These are phyloP conservation scores for Curvularia lunata DNA, from an alignment of 2,329 filamentous ascomycete species.

Conservation along the genomic window DNA sequence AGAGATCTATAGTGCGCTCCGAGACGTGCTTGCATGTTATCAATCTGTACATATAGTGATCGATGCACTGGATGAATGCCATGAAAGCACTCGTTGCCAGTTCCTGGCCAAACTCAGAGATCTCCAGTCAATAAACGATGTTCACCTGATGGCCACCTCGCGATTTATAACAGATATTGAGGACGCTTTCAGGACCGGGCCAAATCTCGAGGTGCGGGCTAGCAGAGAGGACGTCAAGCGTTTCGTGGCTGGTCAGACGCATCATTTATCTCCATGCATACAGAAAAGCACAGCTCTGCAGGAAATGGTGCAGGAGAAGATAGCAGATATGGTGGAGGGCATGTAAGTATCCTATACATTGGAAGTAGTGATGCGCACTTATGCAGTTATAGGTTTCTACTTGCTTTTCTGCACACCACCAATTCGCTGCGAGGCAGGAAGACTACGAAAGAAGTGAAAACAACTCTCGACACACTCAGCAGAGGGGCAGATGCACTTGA, in stretches of 20 bases:
- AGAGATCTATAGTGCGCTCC: no score
- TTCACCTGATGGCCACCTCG: slow-evolving; percentile 21
- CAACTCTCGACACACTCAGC: background rate
- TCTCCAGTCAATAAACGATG: slow-evolving; percentile 6
- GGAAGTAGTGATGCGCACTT: no score
- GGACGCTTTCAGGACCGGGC: slow-evolving; percentile 3
- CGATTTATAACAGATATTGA: slow-evolving; percentile 27
- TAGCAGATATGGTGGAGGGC: background rate
- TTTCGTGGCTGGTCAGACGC: background rate
- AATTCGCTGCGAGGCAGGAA: background rate
- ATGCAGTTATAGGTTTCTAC: background rate
- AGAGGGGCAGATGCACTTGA: background rate
- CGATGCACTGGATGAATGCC: slow-evolving; percentile 47
- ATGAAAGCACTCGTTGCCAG: slow-evolving; percentile 8
- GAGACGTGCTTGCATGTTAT: no score
- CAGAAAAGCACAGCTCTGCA: background rate
- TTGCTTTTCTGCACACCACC: background rate
- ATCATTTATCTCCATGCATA: background rate
- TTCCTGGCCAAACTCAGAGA: slow-evolving; percentile 6
- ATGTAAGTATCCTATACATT: background rate
- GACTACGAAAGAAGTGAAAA: background rate
- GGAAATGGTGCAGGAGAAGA: background rate
- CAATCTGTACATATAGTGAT: slow-evolving; percentile 15
- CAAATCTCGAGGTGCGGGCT: background rate
- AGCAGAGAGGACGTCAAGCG: background rate